These are phyloP conservation scores for Dryadomyces quercus-mongolicae DNA, from an alignment of 2,329 filamentous ascomycete genomes.

Conservation along the genomic window DNA sequence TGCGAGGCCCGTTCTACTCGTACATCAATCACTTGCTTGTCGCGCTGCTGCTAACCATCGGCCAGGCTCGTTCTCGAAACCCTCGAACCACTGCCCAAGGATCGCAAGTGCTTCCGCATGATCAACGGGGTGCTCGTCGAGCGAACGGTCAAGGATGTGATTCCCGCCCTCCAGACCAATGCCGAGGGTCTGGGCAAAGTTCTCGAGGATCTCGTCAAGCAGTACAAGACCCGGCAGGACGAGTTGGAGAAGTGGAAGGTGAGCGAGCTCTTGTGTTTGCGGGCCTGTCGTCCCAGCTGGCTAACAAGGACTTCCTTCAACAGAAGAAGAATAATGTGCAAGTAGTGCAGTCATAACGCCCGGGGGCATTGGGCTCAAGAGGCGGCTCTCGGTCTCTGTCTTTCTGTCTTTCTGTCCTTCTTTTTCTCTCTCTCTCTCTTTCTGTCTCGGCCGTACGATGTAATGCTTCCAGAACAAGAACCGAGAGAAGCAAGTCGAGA, in stretches of 20 bases:
- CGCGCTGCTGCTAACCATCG: not conserved
- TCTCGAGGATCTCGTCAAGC: constrained; percentile 85
- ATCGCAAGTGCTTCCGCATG: constrained; percentile 97
- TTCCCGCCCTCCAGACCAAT: constrained; percentile 85
- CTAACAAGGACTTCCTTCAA: constrained; percentile 8
- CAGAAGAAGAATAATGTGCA: constrained; percentile 87
- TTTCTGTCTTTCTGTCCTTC: too few species aligned
- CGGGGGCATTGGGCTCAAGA: not conserved
- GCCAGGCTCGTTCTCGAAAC: constrained; percentile 86
- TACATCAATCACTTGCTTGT: not conserved
- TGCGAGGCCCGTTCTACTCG: too few species aligned
- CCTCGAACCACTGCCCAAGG: constrained; percentile 64
- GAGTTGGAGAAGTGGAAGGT: constrained; percentile 99
- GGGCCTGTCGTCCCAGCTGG: not conserved
- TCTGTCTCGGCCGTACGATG: too few species aligned
- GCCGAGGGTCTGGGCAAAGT: constrained; percentile 90
- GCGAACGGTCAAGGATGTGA: constrained; percentile 82
- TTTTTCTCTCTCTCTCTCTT: too few species aligned
- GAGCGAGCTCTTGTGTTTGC: constrained; percentile 21
- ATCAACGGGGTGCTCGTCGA: constrained; percentile 96
- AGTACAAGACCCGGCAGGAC: constrained; percentile 88
- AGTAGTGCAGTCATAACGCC: constrained; percentile 60
- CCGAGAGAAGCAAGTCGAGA: too few species aligned
- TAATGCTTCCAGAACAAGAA: too few species aligned
- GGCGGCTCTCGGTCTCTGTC: too few species aligned